Evolutionary conservation across 2,329 filamentous ascomycete species (phyloP).

Genomic region (Verticillium zaregamsianum): DNA sequence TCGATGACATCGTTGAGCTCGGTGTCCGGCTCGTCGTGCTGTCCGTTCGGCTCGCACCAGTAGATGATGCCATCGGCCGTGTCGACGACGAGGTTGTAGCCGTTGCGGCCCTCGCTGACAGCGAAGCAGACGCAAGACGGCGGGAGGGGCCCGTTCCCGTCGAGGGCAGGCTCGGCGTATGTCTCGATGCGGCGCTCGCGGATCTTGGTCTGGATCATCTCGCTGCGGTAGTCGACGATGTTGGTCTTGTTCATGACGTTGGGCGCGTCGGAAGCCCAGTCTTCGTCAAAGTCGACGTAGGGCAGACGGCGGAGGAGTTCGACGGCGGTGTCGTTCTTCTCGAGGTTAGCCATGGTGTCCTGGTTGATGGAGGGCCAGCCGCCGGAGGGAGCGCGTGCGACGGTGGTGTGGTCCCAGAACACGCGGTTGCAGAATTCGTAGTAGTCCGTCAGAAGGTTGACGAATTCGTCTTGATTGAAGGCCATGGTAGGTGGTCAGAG

Average conservation of each 20-base stretch:
- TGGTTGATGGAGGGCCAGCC: conserved; percentile 12
- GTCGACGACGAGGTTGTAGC: conserved; percentile 10
- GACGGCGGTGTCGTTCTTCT: conserved; percentile 8
- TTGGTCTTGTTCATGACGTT: conserved; percentile 3
- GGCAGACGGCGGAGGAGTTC: conserved; percentile 13
- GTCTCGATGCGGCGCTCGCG: background rate
- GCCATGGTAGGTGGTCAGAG: background rate
- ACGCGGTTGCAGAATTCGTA: conserved; percentile 13
- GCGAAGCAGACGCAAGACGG: conserved; percentile 11
- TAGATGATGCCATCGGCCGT: conserved; percentile 12
- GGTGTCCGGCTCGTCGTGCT: conserved; percentile 5
- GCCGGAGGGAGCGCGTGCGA: conserved; percentile 2
- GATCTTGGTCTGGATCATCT: conserved; percentile 3
- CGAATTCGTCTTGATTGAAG: conserved; percentile 8
- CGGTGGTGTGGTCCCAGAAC: conserved; percentile 11
- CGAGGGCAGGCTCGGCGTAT: background rate
- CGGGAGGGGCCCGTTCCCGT: background rate
- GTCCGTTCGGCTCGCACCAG: conserved; percentile 8
- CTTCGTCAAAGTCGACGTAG: conserved; percentile 4
- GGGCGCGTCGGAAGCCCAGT: background rate
- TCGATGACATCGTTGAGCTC: conserved; percentile 1
- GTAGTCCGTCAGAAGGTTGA: conserved; percentile 15
- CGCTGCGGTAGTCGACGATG: conserved; percentile 4
- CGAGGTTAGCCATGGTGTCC: conserved; percentile 7
- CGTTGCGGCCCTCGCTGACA: background rate